These are phyloP conservation scores for Backusella westeae DNA, from an alignment of 192 early-diverging fungal genomes.

Conservation along the genomic window DNA sequence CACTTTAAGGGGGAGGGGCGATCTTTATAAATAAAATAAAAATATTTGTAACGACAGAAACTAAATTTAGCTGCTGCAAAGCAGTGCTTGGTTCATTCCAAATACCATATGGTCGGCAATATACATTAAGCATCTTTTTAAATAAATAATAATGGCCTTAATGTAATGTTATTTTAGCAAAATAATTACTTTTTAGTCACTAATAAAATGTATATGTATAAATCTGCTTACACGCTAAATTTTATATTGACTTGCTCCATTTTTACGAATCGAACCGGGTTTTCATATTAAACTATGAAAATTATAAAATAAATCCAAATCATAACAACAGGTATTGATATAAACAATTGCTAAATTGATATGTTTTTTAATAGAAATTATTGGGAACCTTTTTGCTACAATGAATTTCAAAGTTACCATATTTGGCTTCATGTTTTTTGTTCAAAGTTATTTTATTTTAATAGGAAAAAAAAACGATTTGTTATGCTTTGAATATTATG, in stretches of 20 bases:
- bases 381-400: background rate
- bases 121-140: background rate
- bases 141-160: background rate
- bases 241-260: background rate
- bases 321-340: background rate
- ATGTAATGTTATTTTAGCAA: background rate
- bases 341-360: background rate
- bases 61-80: constrained; percentile 8
- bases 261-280: background rate
- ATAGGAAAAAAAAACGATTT: background rate
- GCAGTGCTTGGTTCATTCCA: background rate
- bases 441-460: background rate
- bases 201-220: background rate
- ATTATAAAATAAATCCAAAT: background rate
- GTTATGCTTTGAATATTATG: background rate
- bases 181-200: constrained; percentile 3
- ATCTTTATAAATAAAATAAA: constrained; percentile 7
- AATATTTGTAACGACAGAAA: constrained; percentile 5
- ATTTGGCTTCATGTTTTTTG: background rate
- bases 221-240: background rate
- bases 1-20: constrained; percentile 2
- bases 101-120: background rate
- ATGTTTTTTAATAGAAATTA: background rate
- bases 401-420: background rate
- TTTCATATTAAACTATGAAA: background rate